Percentiles rank a stretch among this genome's conserved stretches.
These are phyloP conservation scores for Elongisporangium anandrum DNA, from an alignment of 352 stramenopile species.

Conservation along the genomic window DNA sequence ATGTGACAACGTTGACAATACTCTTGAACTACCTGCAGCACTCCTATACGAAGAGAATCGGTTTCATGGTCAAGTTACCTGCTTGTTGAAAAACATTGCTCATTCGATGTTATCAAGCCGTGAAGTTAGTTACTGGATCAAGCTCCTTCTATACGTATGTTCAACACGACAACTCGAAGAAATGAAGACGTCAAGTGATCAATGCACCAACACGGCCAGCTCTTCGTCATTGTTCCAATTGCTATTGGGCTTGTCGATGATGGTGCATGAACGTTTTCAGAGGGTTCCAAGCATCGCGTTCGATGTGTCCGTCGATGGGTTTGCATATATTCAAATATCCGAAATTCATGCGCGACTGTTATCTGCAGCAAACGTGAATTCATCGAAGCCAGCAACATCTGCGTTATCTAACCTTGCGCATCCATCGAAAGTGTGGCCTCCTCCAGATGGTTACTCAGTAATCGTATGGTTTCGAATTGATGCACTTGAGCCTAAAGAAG, in stretches of 20 bases:
- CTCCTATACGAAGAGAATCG: constrained; percentile 24
- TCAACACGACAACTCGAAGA: constrained; percentile 11
- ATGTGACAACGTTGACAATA: background rate
- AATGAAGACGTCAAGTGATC: constrained; percentile 1
- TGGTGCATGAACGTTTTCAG: constrained; percentile 4
- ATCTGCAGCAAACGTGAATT: constrained; percentile 2
- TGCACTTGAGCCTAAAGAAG: constrained; percentile 46
- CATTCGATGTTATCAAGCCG: constrained; percentile 14
- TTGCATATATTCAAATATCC: constrained; percentile 63
- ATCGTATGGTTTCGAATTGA: constrained; percentile 68
- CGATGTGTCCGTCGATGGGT: constrained; percentile 47
- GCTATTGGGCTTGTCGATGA: background rate
- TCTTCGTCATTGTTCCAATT: background rate
- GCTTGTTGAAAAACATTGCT: constrained; percentile 18
- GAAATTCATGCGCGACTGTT: constrained; percentile 35
- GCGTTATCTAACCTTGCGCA: constrained; percentile 29
- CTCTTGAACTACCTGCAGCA: constrained; percentile 10
- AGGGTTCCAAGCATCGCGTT: constrained; percentile 33
- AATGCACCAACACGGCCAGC: background rate
- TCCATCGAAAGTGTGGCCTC: constrained; percentile 52
- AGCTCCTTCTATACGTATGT: constrained; percentile 14
- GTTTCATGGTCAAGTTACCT: constrained; percentile 11
- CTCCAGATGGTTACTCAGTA: constrained; percentile 55
- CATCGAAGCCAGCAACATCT: constrained; percentile 12
- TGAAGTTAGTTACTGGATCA: constrained; percentile 20